Conservation (phyloP, 306 rosid species). For the Dalbergia oliveri region DNA sequence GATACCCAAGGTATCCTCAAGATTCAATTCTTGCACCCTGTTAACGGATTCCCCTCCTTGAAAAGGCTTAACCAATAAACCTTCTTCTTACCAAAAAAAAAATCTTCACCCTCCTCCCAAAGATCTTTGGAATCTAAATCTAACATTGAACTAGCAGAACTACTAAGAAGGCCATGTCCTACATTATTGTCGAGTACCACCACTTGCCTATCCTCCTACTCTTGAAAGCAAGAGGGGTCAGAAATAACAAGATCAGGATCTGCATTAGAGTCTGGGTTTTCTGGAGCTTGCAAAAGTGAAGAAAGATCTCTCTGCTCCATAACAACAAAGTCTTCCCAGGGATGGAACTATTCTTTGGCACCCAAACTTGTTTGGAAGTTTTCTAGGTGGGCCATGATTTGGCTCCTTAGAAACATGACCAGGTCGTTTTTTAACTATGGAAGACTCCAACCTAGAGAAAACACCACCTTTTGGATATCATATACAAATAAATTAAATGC, state of each 20-base stretch:
- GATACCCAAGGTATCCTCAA: not conserved
- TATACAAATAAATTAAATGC: conserved; percentile 13
- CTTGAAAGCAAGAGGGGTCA: not conserved
- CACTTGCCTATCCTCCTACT: not conserved
- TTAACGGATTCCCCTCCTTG: not conserved
- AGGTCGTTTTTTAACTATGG: not conserved
- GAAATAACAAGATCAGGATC: not conserved
- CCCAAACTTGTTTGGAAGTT: not conserved
- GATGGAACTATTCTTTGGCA: not conserved
- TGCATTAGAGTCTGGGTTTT: not conserved
- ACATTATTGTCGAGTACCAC: not conserved
- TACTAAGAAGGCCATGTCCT: not conserved
- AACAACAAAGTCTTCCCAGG: not conserved
- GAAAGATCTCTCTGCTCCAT: not conserved
- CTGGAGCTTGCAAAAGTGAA: not conserved
- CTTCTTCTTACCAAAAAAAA: not conserved
- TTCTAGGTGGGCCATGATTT: not conserved
- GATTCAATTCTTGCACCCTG: not conserved
- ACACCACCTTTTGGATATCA: not conserved
- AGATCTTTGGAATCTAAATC: not conserved
- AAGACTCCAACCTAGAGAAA: not conserved
- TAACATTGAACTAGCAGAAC: not conserved
- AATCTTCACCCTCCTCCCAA: not conserved
- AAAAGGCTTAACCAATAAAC: not conserved
- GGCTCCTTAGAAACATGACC: not conserved